Percentiles rank a stretch among this genome's conserved stretches.
Conservation (phyloP, 2,329 filamentous ascomycete species). For the Diaporthe citri region DNA sequence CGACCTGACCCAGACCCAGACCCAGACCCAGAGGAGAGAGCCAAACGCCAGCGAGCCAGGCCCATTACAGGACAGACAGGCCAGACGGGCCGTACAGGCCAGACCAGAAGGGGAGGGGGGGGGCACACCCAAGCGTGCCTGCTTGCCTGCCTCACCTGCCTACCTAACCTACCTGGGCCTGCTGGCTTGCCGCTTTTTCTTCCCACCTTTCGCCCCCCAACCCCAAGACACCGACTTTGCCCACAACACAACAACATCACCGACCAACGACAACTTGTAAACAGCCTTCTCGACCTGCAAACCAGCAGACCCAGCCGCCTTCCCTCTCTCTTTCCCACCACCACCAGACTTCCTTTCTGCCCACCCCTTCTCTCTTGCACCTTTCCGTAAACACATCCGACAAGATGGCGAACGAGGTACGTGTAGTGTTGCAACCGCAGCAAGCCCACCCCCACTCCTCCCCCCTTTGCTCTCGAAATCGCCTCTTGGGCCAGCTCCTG, state of each 20-base stretch:
- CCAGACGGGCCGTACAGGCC: conserved; percentile 12
- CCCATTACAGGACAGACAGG: conserved; percentile 22
- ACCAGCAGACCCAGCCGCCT: conserved; percentile 27
- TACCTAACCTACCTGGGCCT: conserved; percentile 27
- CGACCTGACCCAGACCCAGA: conserved; percentile 13
- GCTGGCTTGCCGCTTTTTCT: conserved; percentile 33
- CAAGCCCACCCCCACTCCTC: conserved; percentile 33
- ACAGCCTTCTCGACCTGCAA: conserved; percentile 36
- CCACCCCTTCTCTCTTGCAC: conserved; percentile 33
- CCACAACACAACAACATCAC: conserved; percentile 40
- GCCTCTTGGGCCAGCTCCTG: conserved; percentile 1
- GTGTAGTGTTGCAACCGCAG: conserved; percentile 35
- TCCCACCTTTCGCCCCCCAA: conserved; percentile 37
- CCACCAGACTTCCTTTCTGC: conserved; percentile 27
- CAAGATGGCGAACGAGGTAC: conserved; percentile 50
- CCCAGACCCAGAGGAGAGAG: background rate
- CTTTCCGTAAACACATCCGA: conserved; percentile 37
- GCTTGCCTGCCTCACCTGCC: conserved; percentile 24
- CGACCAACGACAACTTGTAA: conserved; percentile 36
- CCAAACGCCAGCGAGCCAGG: background rate
- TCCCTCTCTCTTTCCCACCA: conserved; percentile 29
- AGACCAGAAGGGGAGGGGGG: background rate
- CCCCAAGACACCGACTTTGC: conserved; percentile 30
- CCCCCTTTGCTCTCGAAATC: conserved; percentile 25
- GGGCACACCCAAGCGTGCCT: conserved; percentile 23